phyloP scores from a whole-genome alignment of 2,329 filamentous ascomycete genomes.

The Bisporella sp. region DNA sequence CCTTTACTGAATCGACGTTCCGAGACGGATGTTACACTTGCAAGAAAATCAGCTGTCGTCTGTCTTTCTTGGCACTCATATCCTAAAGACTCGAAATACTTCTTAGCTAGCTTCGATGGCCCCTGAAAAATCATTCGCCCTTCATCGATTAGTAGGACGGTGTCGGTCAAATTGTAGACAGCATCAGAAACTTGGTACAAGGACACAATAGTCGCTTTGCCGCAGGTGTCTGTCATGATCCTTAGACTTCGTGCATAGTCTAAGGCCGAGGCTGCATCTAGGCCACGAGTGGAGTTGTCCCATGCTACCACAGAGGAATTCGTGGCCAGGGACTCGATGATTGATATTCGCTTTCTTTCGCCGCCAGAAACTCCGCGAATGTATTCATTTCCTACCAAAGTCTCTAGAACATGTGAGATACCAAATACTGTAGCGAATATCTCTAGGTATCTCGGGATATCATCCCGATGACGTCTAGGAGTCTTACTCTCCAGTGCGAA shows the following conservation, averaged over 20 bases:
- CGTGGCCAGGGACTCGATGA: constrained; percentile 64
- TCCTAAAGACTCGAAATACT: constrained; percentile 64
- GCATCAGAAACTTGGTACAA: constrained; percentile 68
- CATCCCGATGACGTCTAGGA: constrained; percentile 47
- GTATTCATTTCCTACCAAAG: constrained; percentile 69
- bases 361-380: constrained; percentile 64
- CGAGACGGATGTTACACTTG: constrained; percentile 60
- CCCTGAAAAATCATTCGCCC: constrained; percentile 74
- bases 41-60: constrained; percentile 60
- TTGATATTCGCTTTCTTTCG: constrained; percentile 73
- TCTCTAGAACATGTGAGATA: constrained; percentile 63
- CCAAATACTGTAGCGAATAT: constrained; percentile 67
- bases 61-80: constrained; percentile 60
- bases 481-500: constrained; percentile 67
- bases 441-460: constrained; percentile 43
- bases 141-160: constrained; percentile 59
- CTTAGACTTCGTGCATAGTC: constrained; percentile 66
- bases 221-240: constrained; percentile 55
- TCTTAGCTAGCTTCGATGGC: constrained; percentile 52
- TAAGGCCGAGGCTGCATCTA: constrained; percentile 68
- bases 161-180: constrained; percentile 65
- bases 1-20: constrained; percentile 51
- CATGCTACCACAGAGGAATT: constrained; percentile 38
- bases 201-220: constrained; percentile 58
- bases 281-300: constrained; percentile 49